These are phyloP conservation scores for Solanum rostratum DNA, from an alignment of 257 asterid genomes.

Conservation along the genomic window DNA sequence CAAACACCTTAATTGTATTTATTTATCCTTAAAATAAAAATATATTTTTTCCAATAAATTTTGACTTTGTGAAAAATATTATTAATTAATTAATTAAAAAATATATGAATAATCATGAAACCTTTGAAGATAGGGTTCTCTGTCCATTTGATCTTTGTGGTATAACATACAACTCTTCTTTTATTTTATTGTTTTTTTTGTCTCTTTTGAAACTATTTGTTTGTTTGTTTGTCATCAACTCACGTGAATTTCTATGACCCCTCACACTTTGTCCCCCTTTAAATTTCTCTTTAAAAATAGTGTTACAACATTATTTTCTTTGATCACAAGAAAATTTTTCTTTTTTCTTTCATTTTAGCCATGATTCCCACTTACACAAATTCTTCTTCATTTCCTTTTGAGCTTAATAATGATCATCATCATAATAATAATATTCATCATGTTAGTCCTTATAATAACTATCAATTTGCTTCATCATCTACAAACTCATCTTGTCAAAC, in stretches of 20 bases:
- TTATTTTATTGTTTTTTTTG: conserved; percentile 34
- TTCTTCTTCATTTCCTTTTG: conserved; percentile 31
- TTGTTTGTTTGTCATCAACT: conserved; percentile 37
- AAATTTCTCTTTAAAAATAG: conserved; percentile 3
- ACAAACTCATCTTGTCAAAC: conserved; percentile 4
- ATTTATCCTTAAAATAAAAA: background rate
- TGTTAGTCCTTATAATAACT: conserved; percentile 7
- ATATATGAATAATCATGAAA: background rate
- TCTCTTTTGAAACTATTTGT: conserved; percentile 26
- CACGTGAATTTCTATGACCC: conserved; percentile 47
- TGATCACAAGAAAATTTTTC: background rate
- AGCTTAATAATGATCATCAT: conserved; percentile 10
- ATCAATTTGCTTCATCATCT: conserved; percentile 27
- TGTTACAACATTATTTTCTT: background rate
- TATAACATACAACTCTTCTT: conserved; percentile 53
- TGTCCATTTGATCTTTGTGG: conserved; percentile 78
- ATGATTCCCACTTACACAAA: conserved; percentile 25
- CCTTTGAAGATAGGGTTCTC: conserved; percentile 58
- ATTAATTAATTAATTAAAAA: background rate
- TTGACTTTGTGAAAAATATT: background rate
- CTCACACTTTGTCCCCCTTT: conserved; percentile 6
- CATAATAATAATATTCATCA: background rate
- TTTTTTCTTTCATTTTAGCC: background rate
- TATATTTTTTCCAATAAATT: background rate
- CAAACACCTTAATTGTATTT: background rate